Base-by-base conservation (phyloP, 495 filamentous ascomycete species). In the Neurospora sp. region DNA sequence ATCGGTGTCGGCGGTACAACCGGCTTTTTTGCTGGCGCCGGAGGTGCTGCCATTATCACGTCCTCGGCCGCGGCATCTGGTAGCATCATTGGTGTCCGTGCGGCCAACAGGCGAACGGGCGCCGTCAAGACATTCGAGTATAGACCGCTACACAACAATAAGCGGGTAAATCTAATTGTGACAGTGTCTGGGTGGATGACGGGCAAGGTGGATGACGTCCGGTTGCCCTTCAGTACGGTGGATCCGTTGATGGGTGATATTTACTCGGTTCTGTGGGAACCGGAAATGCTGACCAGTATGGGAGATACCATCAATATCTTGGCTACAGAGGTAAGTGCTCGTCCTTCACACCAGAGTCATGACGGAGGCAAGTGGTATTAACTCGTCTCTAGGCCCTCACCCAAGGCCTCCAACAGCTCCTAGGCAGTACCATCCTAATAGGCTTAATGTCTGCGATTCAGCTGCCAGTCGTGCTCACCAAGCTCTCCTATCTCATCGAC, bases 151-250 rank as follows among this genome's bases (percentile, higher is more conserved):
- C 93, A 98, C 82, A 98, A 99, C 82, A 98, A 98, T 80, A 98
- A 99, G 81, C 87, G 94, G 73, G 91, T 97, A 45, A 98, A 98
- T 76, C 85, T 99, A 37, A 98, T 99, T 75, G 90, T 99, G 65
- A 97, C 96, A 1, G 88, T 99, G 38, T 92, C 95, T 7, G 96
- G 96, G 12, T 99, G 96, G 96, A 97, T 99, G 94, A 97, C 92
- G 53, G 95, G 96, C 72, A 98, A 96, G 79, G 90, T 96, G 45
- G 96, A 99, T 81, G 96, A 99, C 81, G 94, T 98, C 45, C 92
- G 96, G 72, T 80, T 99, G 73, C 96, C 96, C 16, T 99, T 89
- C 81, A 97, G 93, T 82, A 99, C 96, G 3, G 90, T 99, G 4
- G 94, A 98, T 80, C 94, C 96, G 0, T 89, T 98, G 73, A 98